Base-by-base conservation (phyloP, 371 early-diverging fungal genomes). In the Lichtheimia ornata region DNA sequence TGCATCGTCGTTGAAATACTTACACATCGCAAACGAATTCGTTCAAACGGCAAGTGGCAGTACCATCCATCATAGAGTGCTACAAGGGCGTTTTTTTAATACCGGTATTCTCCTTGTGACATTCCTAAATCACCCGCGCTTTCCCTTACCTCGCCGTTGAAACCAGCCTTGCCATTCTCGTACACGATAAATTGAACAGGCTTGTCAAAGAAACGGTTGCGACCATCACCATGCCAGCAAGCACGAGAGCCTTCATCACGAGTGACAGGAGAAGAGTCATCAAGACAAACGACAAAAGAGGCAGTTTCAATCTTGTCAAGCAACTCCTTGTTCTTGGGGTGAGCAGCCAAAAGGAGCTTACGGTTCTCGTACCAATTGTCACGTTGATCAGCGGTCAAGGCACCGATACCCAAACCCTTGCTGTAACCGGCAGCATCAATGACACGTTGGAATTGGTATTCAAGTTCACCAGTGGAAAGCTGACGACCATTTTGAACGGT, bases 21-120 rank as follows among this genome's bases (percentile, higher is more conserved):
- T 59, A 65, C 63, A 63, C 64, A 77, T 83, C 71, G 72, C 53
- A 81, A 69, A 73, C 73, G 69, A 52, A 90, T 67, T 91, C 89
- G 72, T 82, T 82, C 81, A 96, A 76, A 53, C 94, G 88, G 69
- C 83, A 77, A 27, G 95, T 94, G 28, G 94, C 91, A n/a, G 95
- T 97, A 59, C 94, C 98, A 65, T 98, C 98, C 96, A 96, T 96
- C 81, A 90, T 91, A 53, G 95, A 93, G 79, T 98, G 98, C 88
- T 78, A 43, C 49, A 41, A n/a, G 14, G 27, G 4, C 58, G 5
- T 47, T 12, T 58, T 58, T 18, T 56, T 27, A n/a, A 40, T 56
- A 18, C 22, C 43, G 17, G 42, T 24, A n/a, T 15, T 49, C 35
- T 35, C 35, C 35, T 35, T 35, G 35, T 35, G 35, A 35, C 22